These are phyloP conservation scores for Miamiensis avidus DNA, from an alignment of 169 alveolate species.

Conservation along the genomic window DNA sequence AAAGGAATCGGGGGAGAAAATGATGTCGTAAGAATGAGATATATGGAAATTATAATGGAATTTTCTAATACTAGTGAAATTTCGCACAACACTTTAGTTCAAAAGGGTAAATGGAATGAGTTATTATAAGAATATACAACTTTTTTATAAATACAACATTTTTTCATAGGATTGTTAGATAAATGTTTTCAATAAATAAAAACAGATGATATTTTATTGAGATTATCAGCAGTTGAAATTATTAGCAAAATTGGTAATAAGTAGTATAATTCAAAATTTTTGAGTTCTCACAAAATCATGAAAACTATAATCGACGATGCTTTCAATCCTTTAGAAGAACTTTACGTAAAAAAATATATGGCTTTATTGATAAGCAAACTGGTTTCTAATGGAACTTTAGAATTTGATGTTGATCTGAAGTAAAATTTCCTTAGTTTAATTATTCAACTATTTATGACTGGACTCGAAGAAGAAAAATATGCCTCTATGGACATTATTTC, in stretches of 20 bases:
- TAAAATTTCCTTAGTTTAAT: background rate
- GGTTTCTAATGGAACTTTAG: constrained; percentile 4
- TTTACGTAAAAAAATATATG: constrained; percentile 15
- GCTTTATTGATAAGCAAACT: constrained; percentile 4
- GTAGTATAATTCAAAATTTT: constrained; percentile 4
- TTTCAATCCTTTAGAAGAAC: constrained; percentile 9
- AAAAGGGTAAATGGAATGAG: background rate
- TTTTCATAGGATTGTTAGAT: background rate
- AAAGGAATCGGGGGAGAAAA: background rate
- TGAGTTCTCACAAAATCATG: background rate
- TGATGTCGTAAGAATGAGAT: constrained; percentile 17
- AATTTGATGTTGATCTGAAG: background rate
- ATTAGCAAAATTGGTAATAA: constrained; percentile 8
- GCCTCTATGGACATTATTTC: constrained; percentile 12
- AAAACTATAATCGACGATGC: constrained; percentile 20
- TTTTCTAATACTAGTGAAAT: constrained; percentile 12
- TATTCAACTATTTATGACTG: background rate
- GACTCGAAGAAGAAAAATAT: constrained; percentile 1
- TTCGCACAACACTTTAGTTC: constrained; percentile 2
- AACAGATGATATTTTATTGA: constrained; percentile 20
- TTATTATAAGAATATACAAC: background rate
- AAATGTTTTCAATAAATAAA: background rate
- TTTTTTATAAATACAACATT: background rate
- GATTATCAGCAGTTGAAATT: constrained; percentile 17
- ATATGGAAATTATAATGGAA: constrained; percentile 14